Conservation (phyloP, 2,329 filamentous ascomycete genomes). For the Phialocephala sp. region DNA sequence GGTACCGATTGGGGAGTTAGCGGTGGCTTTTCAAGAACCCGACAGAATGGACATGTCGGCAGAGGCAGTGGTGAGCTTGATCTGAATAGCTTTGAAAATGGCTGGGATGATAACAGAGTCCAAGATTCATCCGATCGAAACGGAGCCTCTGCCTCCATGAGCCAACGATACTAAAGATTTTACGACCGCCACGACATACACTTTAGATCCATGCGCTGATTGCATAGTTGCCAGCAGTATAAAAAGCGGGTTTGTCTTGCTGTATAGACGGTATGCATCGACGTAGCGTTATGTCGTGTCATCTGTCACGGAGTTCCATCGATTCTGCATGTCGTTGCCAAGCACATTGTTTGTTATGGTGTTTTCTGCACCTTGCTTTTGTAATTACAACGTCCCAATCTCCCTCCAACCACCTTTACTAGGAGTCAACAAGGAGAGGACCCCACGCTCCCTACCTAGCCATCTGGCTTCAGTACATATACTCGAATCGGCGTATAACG, state of each 20-base stretch:
- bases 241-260: slow-evolving; percentile 30
- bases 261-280: slow-evolving; percentile 28
- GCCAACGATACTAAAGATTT: slow-evolving; percentile 36
- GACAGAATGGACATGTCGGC: slow-evolving; percentile 65
- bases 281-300: slow-evolving; percentile 25
- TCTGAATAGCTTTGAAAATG: slow-evolving; percentile 30
- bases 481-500: slow-evolving; percentile 21
- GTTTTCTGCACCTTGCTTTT: slow-evolving; percentile 28
- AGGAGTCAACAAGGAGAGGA: slow-evolving; percentile 25
- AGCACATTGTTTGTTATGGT: slow-evolving; percentile 22
- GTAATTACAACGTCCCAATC: slow-evolving; percentile 31
- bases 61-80: slow-evolving; percentile 59
- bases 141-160: slow-evolving; percentile 22
- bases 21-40: slow-evolving; percentile 59
- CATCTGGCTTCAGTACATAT: slow-evolving; percentile 36
- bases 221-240: slow-evolving; percentile 27
- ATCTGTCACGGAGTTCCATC: slow-evolving; percentile 29
- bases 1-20: slow-evolving; percentile 59
- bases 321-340: slow-evolving; percentile 22
- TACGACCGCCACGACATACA: slow-evolving; percentile 36
- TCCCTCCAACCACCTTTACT: slow-evolving; percentile 8
- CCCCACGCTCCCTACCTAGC: slow-evolving; percentile 29
- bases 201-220: slow-evolving; percentile 30
- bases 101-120: slow-evolving; percentile 40
- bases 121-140: slow-evolving; percentile 44